A percentile compares a stretch with the other conserved stretches of the same genome.
phyloP scores from a whole-genome alignment of 2,329 filamentous ascomycete species.

The Gaeumannomyces tritici region DNA sequence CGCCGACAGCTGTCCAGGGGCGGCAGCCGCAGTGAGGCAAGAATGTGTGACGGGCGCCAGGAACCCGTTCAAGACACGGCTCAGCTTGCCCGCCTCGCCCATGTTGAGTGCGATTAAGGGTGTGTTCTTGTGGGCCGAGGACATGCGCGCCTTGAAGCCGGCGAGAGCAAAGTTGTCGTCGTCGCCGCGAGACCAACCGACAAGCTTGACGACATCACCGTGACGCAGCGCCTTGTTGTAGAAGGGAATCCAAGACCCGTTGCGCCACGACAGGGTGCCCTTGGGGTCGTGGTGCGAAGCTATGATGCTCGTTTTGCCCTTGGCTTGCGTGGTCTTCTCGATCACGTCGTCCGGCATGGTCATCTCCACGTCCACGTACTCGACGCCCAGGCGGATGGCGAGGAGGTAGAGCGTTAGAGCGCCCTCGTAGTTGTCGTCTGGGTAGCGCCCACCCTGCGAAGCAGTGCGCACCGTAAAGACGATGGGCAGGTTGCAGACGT shows the following conservation, averaged over 20 bases:
- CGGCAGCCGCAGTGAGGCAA: slow-evolving; percentile 81
- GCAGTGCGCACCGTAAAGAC: slow-evolving; percentile 87
- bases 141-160: slow-evolving; percentile 71
- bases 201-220: slow-evolving; percentile 89
- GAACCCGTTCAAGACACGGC: slow-evolving; percentile 82
- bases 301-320: slow-evolving; percentile 53
- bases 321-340: slow-evolving; percentile 42
- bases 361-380: slow-evolving; percentile 91
- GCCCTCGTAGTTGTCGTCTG: slow-evolving; percentile 62
- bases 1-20: slow-evolving; percentile 86
- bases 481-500: slow-evolving; percentile 55
- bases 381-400: slow-evolving; percentile 74
- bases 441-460: slow-evolving; percentile 81
- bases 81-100: slow-evolving; percentile 79
- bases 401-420: slow-evolving; percentile 66
- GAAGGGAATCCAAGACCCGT: slow-evolving; percentile 82
- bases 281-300: slow-evolving; percentile 90
- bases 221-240: slow-evolving; percentile 87
- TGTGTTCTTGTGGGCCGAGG: slow-evolving; percentile 55
- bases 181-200: slow-evolving; percentile 66
- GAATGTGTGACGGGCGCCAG: slow-evolving; percentile 92
- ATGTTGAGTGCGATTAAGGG: slow-evolving; percentile 95
- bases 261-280: slow-evolving; percentile 73
- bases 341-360: slow-evolving; percentile 72
- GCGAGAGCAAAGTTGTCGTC: slow-evolving; percentile 83